Conservation (phyloP, 768 basidiomycete genomes). For the Xerocomus potaroensis region DNA sequence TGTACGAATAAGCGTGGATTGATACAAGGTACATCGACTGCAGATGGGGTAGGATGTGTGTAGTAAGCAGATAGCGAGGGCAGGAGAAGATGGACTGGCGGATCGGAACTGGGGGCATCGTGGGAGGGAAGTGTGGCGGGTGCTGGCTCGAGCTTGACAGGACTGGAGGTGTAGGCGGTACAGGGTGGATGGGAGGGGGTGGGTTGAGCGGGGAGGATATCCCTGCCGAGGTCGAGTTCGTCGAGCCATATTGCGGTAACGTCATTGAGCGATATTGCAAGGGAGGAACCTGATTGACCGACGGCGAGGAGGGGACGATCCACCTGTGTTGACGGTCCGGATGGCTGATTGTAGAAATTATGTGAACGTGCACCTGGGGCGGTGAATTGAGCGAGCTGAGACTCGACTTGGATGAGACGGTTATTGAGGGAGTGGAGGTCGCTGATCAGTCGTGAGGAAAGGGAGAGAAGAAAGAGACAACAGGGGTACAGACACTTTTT, state of each 20-base stretch:
- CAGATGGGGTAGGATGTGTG: conserved; percentile 20
- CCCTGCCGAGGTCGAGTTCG: conserved; percentile 41
- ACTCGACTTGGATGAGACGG: conserved; percentile 67
- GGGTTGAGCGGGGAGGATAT: conserved; percentile 19
- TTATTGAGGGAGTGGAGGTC: conserved; percentile 84
- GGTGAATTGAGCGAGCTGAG: conserved; percentile 47
- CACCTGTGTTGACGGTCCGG: conserved; percentile 7
- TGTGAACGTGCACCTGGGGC: conserved; percentile 28
- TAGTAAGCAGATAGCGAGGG: conserved; percentile 20
- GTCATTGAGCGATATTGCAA: conserved; percentile 55
- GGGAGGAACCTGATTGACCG: conserved; percentile 39
- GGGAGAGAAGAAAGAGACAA: neutral
- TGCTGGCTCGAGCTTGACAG: conserved; percentile 36
- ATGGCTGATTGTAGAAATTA: conserved; percentile 11
- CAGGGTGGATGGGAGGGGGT: conserved; percentile 14
- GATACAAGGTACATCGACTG: conserved; percentile 29
- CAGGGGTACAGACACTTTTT: conserved; percentile 64
- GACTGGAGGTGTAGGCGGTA: conserved; percentile 9
- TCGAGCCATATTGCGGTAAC: conserved; percentile 58
- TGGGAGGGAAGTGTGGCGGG: conserved; percentile 24
- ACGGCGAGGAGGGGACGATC: conserved; percentile 36
- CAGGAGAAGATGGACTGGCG: conserved; percentile 20
- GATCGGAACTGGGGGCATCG: conserved; percentile 14
- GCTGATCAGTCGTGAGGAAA: conserved; percentile 30
- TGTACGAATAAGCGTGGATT: conserved; percentile 36